phyloP scores from a whole-genome alignment of 2,329 filamentous ascomycete genomes.

The Colletotrichum zoysiae region DNA sequence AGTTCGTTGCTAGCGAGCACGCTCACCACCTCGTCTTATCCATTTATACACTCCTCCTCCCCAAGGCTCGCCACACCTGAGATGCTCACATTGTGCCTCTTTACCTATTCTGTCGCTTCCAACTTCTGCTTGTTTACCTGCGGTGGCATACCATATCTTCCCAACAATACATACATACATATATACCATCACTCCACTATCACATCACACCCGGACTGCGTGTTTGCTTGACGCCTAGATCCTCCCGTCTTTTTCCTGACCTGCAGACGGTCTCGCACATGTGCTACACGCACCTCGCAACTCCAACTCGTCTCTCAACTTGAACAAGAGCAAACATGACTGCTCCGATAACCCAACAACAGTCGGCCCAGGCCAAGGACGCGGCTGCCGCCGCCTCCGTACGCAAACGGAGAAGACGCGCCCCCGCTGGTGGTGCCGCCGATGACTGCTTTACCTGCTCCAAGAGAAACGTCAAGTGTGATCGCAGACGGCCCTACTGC shows the following conservation, averaged over 20 bases:
- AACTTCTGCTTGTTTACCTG: constrained; percentile 19
- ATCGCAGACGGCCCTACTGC: constrained; percentile 93
- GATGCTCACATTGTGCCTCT: constrained; percentile 27
- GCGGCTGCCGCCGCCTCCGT: constrained; percentile 60
- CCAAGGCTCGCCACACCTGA: constrained; percentile 30
- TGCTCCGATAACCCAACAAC: constrained; percentile 41
- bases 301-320: constrained; percentile 13
- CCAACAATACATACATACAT: constrained; percentile 1
- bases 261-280: constrained; percentile 26
- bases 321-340: constrained; percentile 35
- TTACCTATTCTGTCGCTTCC: constrained; percentile 30
- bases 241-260: constrained; percentile 6
- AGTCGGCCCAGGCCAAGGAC: constrained; percentile 60
- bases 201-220: constrained; percentile 17
- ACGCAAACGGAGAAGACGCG: constrained; percentile 85
- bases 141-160: constrained; percentile 20
- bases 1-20: constrained; percentile 28
- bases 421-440: constrained; percentile 87
- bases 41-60: constrained; percentile 42
- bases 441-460: constrained; percentile 97
- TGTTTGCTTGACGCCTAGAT: constrained; percentile 14
- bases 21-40: constrained; percentile 40
- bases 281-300: constrained; percentile 22
- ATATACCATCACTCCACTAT: constrained; percentile 20
- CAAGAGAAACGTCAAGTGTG: constrained; percentile 86